Percentiles rank a stretch among this genome's conserved stretches.
Evolutionary conservation across 306 rosid genomes (phyloP).

Genomic region (Abrus pulchellus): DNA sequence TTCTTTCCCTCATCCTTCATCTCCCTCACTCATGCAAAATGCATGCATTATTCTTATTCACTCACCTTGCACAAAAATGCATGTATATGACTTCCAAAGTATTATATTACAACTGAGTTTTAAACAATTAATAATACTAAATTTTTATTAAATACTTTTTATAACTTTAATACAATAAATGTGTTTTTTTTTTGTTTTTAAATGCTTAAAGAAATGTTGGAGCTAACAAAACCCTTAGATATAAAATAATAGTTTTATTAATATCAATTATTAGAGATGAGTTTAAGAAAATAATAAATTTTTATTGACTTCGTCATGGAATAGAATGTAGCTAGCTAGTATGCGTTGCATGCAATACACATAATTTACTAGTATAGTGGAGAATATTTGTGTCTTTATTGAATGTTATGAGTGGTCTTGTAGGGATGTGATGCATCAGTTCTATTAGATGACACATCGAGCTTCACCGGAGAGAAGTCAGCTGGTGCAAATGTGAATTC

Average conservation of each 20-base stretch:
- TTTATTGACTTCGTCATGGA: neutral
- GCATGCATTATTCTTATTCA: conserved; percentile 6
- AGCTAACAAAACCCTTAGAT: too few relatives aligned
- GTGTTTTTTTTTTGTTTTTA: neutral
- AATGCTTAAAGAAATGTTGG: too few relatives aligned
- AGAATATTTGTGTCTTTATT: neutral
- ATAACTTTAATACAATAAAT: too few relatives aligned
- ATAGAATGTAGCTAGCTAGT: neutral
- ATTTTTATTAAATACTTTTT: too few relatives aligned
- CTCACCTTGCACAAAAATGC: conserved; percentile 18
- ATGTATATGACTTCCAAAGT: neutral
- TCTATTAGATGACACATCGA: conserved; percentile 72
- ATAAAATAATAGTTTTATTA: too few relatives aligned
- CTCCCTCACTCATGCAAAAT: neutral
- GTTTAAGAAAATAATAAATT: too few relatives aligned
- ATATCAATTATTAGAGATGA: too few relatives aligned
- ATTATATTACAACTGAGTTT: too few relatives aligned
- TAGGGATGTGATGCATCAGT: conserved; percentile 89
- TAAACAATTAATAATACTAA: too few relatives aligned
- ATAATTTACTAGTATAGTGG: neutral
- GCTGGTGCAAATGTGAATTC: conserved; percentile 69
- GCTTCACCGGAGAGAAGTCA: conserved; percentile 74
- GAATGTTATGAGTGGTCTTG: neutral
- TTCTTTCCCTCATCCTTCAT: neutral
- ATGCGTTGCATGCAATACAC: neutral